These are phyloP conservation scores for Dendrobium huoshanense DNA, from an alignment of 106 monocot genomes.

Conservation along the genomic window DNA sequence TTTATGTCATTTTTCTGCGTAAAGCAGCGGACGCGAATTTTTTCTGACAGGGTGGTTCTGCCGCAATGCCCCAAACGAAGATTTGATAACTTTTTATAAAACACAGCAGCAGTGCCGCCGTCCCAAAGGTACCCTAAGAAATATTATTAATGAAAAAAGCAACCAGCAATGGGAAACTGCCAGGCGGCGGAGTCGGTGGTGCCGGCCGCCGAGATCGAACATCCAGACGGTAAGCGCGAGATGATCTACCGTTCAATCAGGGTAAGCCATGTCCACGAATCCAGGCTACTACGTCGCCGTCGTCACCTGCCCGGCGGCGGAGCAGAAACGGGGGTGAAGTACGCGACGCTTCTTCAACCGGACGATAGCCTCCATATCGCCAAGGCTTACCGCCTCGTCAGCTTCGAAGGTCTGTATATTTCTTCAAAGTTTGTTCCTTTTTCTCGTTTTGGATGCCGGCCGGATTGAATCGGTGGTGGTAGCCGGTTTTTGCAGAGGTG, in stretches of 20 bases:
- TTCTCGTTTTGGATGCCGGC: not conserved
- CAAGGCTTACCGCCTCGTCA: slow-evolving; percentile 15
- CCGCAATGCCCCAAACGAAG: too few species aligned
- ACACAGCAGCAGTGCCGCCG: too few species aligned
- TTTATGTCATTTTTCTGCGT: too few species aligned
- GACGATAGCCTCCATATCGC: slow-evolving; percentile 48
- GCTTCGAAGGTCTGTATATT: not conserved
- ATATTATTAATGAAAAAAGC: not conserved
- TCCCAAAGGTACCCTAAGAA: too few species aligned
- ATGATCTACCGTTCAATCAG: slow-evolving; percentile 19
- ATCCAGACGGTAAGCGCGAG: slow-evolving; percentile 23
- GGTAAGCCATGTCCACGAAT: slow-evolving; percentile 23
- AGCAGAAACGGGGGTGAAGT: slow-evolving; percentile 19
- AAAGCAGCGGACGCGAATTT: too few species aligned
- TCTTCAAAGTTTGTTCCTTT: not conserved
- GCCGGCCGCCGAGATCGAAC: slow-evolving; percentile 24
- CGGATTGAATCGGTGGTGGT: not conserved
- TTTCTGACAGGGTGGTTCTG: too few species aligned
- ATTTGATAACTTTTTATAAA: too few species aligned
- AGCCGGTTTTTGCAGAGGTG: slow-evolving; percentile 4
- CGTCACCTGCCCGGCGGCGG: not conserved
- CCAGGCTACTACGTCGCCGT: slow-evolving; percentile 47
- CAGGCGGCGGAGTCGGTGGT: slow-evolving; percentile 27
- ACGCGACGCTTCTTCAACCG: slow-evolving; percentile 57
- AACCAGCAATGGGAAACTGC: slow-evolving; percentile 35